Evolutionary conservation across 805 yeast species (phyloP), one percentile per base, ranked within the genome.

Genomic region (Ogataea salicorniae): DNA sequence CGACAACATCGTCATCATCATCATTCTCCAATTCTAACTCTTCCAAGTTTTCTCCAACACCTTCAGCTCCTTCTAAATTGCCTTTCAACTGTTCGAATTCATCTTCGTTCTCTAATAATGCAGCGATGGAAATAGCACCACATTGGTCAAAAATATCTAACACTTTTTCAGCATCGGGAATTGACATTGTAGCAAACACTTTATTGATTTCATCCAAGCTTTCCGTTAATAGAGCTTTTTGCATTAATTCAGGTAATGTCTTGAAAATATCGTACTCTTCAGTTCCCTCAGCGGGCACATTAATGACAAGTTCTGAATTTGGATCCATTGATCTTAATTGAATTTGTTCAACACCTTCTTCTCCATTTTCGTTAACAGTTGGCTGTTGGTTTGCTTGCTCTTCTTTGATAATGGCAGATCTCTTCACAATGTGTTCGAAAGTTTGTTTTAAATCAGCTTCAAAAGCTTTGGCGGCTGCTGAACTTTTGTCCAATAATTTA

Each of bases 251-350:
- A 0, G 89, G 83, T 46, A 87, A 68, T 47, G 75, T 67, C 17
- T 76, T 66, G 63, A 90, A 87, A 4, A 75, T 67, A 46, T 78
- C 77, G 60, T 76, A 83, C 18, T 64, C 69, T 3, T 75, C 73
- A 4, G 75, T 67, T 4, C 77, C 74, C n/a, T 76, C 77, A 45
- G 68, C 67, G 6, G 97, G 97, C 15, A 87, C 68, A 48, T 74
- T 76, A 14, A 92, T 88, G 42, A 79, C 74, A 39, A 92, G 73
- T 64, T 84, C 83, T 2, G 90, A 79, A 49, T 82, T 76, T 38
- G 94, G 96, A 66, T 92, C 98, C 49, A 91, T 76, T 0, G 96
- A 81, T 61, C 87, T 87, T 61, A 92, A 73, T 68, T 92, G 99
- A 55, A 92, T 90, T 50, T 84, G 81, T 48, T 83, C 92, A 43